Evolutionary conservation across 1,139 yeast genomes (phyloP), one percentile per base, ranked within the genome.

Genomic region (Geotrichum citri-aurantii): DNA sequence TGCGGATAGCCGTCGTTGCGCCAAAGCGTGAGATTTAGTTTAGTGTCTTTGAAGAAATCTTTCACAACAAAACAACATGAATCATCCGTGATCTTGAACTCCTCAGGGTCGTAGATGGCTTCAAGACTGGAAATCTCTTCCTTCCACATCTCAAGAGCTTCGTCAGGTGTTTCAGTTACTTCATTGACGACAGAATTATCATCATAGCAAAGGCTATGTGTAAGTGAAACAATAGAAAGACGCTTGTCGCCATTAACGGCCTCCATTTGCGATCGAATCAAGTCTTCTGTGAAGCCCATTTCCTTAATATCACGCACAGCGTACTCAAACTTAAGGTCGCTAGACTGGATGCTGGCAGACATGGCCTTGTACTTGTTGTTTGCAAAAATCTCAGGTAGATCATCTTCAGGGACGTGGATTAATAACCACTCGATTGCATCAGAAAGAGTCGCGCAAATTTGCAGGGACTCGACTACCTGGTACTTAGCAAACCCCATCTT

Each of bases 371-470:
- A 64, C 44, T 70, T 62, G 12, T 68, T 67, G 60, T 57, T 55
- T 37, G 79, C 69, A 69, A 80, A 70, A 21, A 71, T 68, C 14
- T 65, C 65, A 0, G 99, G 99, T 50, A 93, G 74, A 68, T 93
- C 99, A 68, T 91, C 98, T 66, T 92, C 97, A 0, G 98, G 98
- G 2, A 92, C 80, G 67, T 92, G 95, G 65, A 92, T 85, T 14
- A 92, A 73, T 24, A 92, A 78, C 89, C 96, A 93, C 56, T 93
- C 95, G 44, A 89, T 73, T 49, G 85, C 84, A 1, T 65, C 66
- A 59, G 81, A 79, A 40, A 70, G 60, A 0, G 79, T 68, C 1
- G 72, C 65, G 2, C 90, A 81, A 66, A 87, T 87, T 44, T 77
- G 73, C 57, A 88, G 74, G 0, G 97, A 84, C 66, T 93, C 98